Conservation (phyloP, 1,284 basidiomycete species). For the Peniophora sp. region DNA sequence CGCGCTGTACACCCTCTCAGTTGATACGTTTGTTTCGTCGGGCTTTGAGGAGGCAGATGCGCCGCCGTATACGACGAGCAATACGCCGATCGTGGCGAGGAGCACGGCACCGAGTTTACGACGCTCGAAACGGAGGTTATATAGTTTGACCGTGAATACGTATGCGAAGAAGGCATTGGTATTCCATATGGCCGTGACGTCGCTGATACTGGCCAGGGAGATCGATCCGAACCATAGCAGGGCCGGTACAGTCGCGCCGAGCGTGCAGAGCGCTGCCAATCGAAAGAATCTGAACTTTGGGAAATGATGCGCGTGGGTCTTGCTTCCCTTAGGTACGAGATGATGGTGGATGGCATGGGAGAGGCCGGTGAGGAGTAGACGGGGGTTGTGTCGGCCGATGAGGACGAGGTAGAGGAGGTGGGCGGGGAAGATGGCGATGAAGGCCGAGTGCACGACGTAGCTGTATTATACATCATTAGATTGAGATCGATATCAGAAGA, state of each 20-base stretch:
- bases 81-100: constrained; percentile 68
- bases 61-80: constrained; percentile 73
- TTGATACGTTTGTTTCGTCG: constrained; percentile 1
- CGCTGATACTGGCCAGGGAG: constrained; percentile 63
- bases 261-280: constrained; percentile 42
- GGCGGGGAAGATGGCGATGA: constrained; percentile 61
- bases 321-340: constrained; percentile 28
- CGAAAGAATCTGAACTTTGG: constrained; percentile 36
- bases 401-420: constrained; percentile 56
- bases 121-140: constrained; percentile 51
- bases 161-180: constrained; percentile 82
- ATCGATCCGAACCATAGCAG: constrained; percentile 71
- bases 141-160: constrained; percentile 57
- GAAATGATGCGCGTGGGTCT: constrained; percentile 23
- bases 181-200: constrained; percentile 82
- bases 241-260: constrained; percentile 52
- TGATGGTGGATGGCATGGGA: constrained; percentile 44
- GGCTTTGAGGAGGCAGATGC: constrained; percentile 22
- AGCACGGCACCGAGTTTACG: constrained; percentile 60
- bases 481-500: neutral
- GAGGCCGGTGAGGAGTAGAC: constrained; percentile 42
- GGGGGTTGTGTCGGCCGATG: constrained; percentile 36
- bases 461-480: constrained; percentile 26
- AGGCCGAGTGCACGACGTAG: constrained; percentile 69
- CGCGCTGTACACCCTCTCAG: constrained; percentile 22